Conservation (phyloP, 176 grass and related monocot genomes). For the Luzula sylvatica region DNA sequence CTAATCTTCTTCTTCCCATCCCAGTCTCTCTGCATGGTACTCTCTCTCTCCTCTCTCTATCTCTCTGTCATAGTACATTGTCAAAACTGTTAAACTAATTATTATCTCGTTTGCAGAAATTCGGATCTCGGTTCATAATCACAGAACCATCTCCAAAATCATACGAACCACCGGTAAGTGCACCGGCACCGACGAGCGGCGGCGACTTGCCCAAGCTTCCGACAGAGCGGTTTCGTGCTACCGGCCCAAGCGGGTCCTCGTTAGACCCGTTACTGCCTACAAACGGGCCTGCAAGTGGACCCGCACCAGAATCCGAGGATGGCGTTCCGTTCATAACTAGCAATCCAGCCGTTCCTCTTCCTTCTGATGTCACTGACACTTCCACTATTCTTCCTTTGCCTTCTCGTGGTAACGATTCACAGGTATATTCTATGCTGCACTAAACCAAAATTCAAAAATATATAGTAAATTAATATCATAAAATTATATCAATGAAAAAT, state of each 20-base stretch:
- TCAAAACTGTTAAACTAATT: background rate
- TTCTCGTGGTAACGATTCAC: slow-evolving; percentile 28
- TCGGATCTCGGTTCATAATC: background rate
- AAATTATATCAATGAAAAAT: background rate
- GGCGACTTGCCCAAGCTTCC: slow-evolving; percentile 51
- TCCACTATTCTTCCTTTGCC: slow-evolving; percentile 65
- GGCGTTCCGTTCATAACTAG: slow-evolving; percentile 78
- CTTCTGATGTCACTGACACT: slow-evolving; percentile 58
- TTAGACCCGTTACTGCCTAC: slow-evolving; percentile 9
- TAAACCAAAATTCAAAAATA: background rate
- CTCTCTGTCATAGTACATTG: background rate
- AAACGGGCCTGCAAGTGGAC: background rate
- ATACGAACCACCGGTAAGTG: slow-evolving; percentile 1
- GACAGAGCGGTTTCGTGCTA: slow-evolving; percentile 27
- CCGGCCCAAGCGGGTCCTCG: background rate
- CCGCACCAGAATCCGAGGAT: slow-evolving; percentile 11
- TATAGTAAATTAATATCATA: too few relatives aligned
- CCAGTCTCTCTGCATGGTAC: slow-evolving; percentile 16
- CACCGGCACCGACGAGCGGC: slow-evolving; percentile 5
- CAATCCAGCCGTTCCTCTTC: slow-evolving; percentile 71
- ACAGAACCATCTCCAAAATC: slow-evolving; percentile 11
- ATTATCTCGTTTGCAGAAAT: background rate
- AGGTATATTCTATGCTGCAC: slow-evolving; percentile 23
- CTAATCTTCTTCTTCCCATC: slow-evolving; percentile 27
- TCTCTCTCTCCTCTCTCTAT: background rate